These are phyloP conservation scores for Colletotrichum cereale DNA, from an alignment of 2,329 filamentous ascomycete genomes.

Conservation along the genomic window DNA sequence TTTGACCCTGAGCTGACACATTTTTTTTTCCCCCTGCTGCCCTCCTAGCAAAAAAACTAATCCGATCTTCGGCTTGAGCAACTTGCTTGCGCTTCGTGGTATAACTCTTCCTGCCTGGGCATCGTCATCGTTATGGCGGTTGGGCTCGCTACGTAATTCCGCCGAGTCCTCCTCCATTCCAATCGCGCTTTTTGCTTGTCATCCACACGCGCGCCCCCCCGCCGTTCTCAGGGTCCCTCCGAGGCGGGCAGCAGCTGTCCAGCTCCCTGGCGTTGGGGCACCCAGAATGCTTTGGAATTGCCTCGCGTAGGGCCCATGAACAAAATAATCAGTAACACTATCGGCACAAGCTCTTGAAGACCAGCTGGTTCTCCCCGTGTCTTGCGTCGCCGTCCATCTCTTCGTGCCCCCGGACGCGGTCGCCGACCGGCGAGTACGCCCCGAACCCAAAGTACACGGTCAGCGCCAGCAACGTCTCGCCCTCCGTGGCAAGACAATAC, in stretches of 20 bases:
- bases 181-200: not conserved
- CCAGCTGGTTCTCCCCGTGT: constrained; percentile 34
- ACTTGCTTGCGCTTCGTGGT: not conserved
- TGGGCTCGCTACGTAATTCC: constrained; percentile 10
- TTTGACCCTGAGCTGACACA: not conserved
- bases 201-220: not conserved
- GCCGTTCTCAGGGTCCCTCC: constrained; percentile 4
- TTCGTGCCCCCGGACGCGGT: constrained; percentile 23
- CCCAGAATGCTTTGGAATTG: constrained; percentile 16
- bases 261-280: constrained; percentile 1
- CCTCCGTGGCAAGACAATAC: constrained; percentile 35
- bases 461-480: constrained; percentile 6
- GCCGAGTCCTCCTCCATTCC: not conserved
- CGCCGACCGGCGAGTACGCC: constrained; percentile 13
- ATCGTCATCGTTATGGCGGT: not conserved
- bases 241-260: constrained; percentile 11
- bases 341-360: constrained; percentile 42
- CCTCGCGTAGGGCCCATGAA: constrained; percentile 35
- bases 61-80: constrained; percentile 33
- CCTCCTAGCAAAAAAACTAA: too few species aligned
- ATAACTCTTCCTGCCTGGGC: too few species aligned
- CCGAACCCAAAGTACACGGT: constrained; percentile 12
- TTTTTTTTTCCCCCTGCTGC: not conserved
- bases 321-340: constrained; percentile 40
- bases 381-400: constrained; percentile 29